phyloP scores from a whole-genome alignment of 148 eudicot species.

The Bassia scoparia region DNA sequence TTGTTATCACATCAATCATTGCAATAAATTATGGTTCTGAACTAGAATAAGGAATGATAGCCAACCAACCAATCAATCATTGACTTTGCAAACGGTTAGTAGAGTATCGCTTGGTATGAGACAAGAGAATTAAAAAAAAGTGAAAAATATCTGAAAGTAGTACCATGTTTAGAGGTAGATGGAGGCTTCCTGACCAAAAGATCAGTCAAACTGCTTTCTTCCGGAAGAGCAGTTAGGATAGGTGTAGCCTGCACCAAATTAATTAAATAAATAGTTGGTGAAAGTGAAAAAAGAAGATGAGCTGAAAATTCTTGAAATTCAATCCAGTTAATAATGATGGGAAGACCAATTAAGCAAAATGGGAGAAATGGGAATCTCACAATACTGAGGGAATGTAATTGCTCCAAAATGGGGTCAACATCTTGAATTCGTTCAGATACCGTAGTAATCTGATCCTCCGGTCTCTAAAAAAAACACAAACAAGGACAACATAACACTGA shows the following conservation, averaged over 20 bases:
- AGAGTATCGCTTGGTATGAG: too few species aligned
- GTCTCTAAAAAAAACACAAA: conserved; percentile 27
- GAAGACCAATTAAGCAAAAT: not conserved
- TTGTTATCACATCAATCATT: too few species aligned
- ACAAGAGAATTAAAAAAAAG: too few species aligned
- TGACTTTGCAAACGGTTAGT: too few species aligned
- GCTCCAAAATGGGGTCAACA: conserved; percentile 68
- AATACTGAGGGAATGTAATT: conserved; percentile 63
- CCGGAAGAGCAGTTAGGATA: conserved; percentile 54
- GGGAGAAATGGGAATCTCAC: conserved; percentile 35
- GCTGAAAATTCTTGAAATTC: not conserved
- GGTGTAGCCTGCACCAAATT: conserved; percentile 59
- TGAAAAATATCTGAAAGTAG: too few species aligned
- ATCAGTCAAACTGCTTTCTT: conserved; percentile 82
- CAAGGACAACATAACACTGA: not conserved
- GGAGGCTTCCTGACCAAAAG: conserved; percentile 78
- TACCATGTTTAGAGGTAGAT: conserved; percentile 51
- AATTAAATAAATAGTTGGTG: not conserved
- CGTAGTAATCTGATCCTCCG: conserved; percentile 76
- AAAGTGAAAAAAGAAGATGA: not conserved
- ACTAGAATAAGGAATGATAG: too few species aligned
- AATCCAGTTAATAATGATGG: not conserved
- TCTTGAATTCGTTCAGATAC: conserved; percentile 62
- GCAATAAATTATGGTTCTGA: too few species aligned
- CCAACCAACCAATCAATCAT: too few species aligned